Conservation (phyloP, 306 rosid genomes). For the Hippophae tibetana region DNA sequence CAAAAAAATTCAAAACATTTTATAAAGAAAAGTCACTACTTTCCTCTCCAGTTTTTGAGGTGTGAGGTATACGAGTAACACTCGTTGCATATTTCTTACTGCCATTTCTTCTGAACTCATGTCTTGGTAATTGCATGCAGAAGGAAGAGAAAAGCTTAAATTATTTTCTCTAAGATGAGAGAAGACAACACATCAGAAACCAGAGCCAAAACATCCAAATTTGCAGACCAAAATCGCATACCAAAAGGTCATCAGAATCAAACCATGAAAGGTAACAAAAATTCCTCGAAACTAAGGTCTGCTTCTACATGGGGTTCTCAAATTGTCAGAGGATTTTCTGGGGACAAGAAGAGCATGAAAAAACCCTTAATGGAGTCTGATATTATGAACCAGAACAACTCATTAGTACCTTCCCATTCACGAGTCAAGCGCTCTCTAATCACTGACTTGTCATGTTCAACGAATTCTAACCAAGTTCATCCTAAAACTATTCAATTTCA, state of each 20-base stretch:
- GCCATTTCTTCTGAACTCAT: not conserved
- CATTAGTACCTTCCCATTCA: conserved; percentile 45
- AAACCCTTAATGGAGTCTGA: conserved; percentile 40
- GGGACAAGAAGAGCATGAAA: conserved; percentile 63
- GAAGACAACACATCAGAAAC: conserved; percentile 70
- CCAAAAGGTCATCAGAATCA: conserved; percentile 57
- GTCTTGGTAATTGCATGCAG: not conserved
- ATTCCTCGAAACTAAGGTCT: conserved; percentile 48
- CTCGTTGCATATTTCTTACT: not conserved
- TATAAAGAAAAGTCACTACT: conserved; percentile 36
- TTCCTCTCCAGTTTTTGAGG: conserved; percentile 20
- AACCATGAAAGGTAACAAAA: conserved; percentile 32
- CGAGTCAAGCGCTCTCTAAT: conserved; percentile 74
- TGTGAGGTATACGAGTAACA: conserved; percentile 12
- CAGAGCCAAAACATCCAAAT: conserved; percentile 44
- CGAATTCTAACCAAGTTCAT: conserved; percentile 51
- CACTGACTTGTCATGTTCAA: conserved; percentile 64
- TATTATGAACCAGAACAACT: conserved; percentile 32
- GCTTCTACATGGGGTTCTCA: conserved; percentile 89
- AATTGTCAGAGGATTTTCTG: conserved; percentile 74
- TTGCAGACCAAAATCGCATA: conserved; percentile 67
- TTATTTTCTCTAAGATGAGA: conserved; percentile 40
- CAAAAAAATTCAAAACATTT: conserved; percentile 44
- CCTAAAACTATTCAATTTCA: conserved; percentile 49
- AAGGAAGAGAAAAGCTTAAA: not conserved